phyloP scores from a whole-genome alignment of 345 rosid genomes.

The Pelargonium nanum region DNA sequence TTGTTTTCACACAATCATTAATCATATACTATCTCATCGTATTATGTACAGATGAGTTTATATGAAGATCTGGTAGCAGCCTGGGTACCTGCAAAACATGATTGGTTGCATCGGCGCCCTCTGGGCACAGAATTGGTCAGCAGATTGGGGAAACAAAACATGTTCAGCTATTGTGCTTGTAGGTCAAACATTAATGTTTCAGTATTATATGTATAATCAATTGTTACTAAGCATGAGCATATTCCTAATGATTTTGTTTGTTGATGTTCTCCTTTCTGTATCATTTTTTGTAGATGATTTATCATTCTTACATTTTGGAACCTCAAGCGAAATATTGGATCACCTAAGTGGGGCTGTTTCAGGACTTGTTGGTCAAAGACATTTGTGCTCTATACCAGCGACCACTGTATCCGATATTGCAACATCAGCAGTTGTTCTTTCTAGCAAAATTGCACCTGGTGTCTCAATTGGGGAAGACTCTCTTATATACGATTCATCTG shows the following conservation, averaged over 20 bases:
- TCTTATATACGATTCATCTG: conserved; percentile 67
- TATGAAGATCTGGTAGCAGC: conserved; percentile 97
- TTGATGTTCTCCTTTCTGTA: conserved; percentile 8
- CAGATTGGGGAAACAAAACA: conserved; percentile 60
- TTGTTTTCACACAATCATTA: neutral
- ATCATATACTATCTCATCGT: neutral
- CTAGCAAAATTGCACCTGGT: conserved; percentile 76
- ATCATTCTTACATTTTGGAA: conserved; percentile 87
- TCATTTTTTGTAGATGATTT: conserved; percentile 59
- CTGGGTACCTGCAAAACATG: conserved; percentile 94
- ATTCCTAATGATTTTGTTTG: neutral
- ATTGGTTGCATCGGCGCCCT: conserved; percentile 62
- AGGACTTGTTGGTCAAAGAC: conserved; percentile 82
- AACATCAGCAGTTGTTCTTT: conserved; percentile 75
- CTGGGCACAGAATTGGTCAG: conserved; percentile 58
- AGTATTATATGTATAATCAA: too few relatives aligned
- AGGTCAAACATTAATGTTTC: conserved; percentile 23
- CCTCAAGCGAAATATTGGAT: conserved; percentile 92
- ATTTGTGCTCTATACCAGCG: conserved; percentile 87
- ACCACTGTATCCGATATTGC: conserved; percentile 86
- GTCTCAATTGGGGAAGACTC: conserved; percentile 93
- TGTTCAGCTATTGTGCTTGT: conserved; percentile 86
- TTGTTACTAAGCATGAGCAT: neutral
- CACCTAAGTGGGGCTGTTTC: conserved; percentile 74
- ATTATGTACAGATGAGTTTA: conserved; percentile 69